A percentile compares a stretch with the other conserved stretches of the same genome.
Evolutionary conservation across 2,329 filamentous ascomycete species (phyloP).

Genomic region (Beauveria bassiana): DNA sequence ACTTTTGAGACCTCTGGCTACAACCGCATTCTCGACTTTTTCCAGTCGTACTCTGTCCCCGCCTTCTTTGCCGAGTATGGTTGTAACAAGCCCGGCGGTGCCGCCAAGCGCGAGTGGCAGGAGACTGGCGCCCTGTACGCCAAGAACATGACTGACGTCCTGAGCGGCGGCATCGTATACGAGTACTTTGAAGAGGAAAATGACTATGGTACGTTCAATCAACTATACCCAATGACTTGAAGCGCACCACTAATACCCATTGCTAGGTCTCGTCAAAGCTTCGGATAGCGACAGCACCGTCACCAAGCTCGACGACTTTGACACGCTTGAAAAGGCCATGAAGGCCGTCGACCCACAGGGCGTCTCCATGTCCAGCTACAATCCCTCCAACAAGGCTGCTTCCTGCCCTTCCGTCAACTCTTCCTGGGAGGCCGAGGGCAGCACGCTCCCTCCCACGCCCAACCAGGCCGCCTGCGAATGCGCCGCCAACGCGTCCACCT

Average conservation of each 20-base stretch:
- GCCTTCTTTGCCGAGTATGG: conserved; percentile 99
- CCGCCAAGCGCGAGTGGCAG: conserved; percentile 66
- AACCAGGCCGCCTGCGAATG: conserved; percentile 75
- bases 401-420: conserved; percentile 60
- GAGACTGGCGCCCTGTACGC: conserved; percentile 81
- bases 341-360: conserved; percentile 57
- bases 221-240: not conserved
- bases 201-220: conserved; percentile 59
- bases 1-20: conserved; percentile 72
- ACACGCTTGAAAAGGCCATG: conserved; percentile 62
- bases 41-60: conserved; percentile 80
- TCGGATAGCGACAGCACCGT: conserved; percentile 53
- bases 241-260: not conserved
- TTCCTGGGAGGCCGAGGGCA: conserved; percentile 54
- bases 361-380: conserved; percentile 62
- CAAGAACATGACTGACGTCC: conserved; percentile 71
- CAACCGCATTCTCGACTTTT: conserved; percentile 75
- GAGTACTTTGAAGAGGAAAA: conserved; percentile 94
- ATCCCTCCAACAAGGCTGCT: conserved; percentile 60
- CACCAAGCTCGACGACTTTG: conserved; percentile 66
- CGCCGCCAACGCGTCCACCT: conserved; percentile 70
- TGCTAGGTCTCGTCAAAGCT: conserved; percentile 59
- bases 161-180: conserved; percentile 96
- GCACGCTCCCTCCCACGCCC: conserved; percentile 70
- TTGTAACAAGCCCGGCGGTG: conserved; percentile 64